These are phyloP conservation scores for Kregervanrija delftensis DNA, from an alignment of 805 yeast genomes.

Conservation along the genomic window DNA sequence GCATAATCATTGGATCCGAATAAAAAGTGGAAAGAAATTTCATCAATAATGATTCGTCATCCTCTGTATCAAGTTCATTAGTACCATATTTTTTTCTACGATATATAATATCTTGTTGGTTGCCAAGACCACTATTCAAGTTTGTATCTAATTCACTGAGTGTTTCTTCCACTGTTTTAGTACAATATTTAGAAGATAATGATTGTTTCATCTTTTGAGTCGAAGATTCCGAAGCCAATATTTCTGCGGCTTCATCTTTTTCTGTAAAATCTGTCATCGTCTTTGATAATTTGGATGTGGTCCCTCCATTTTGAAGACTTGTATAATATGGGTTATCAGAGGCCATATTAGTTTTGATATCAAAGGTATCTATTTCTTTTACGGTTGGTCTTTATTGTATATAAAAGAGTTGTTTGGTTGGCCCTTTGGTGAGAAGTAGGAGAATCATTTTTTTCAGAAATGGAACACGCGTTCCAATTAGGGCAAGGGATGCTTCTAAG, in stretches of 20 bases:
- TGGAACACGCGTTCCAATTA: too few species aligned
- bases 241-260: slow-evolving; percentile 7
- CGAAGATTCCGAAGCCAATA: slow-evolving; percentile 8
- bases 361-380: not conserved
- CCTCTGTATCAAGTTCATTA: slow-evolving; percentile 73
- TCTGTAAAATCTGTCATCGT: not conserved
- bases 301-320: too few species aligned
- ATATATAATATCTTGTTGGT: slow-evolving; percentile 61
- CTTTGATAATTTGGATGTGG: not conserved
- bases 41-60: slow-evolving; percentile 63
- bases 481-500: too few species aligned
- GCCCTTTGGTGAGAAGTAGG: too few species aligned
- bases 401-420: too few species aligned
- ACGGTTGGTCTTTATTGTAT: too few species aligned
- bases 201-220: slow-evolving; percentile 15
- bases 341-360: too few species aligned
- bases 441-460: too few species aligned
- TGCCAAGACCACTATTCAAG: slow-evolving; percentile 49
- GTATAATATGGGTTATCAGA: slow-evolving; percentile 1
- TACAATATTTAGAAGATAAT: slow-evolving; percentile 53
- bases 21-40: slow-evolving; percentile 77
- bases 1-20: slow-evolving; percentile 83
- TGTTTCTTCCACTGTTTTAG: slow-evolving; percentile 60
- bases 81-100: slow-evolving; percentile 72
- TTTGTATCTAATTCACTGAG: slow-evolving; percentile 58